Base-by-base conservation (phyloP, 2,329 filamentous ascomycete species). In the Venturia pyrina region DNA sequence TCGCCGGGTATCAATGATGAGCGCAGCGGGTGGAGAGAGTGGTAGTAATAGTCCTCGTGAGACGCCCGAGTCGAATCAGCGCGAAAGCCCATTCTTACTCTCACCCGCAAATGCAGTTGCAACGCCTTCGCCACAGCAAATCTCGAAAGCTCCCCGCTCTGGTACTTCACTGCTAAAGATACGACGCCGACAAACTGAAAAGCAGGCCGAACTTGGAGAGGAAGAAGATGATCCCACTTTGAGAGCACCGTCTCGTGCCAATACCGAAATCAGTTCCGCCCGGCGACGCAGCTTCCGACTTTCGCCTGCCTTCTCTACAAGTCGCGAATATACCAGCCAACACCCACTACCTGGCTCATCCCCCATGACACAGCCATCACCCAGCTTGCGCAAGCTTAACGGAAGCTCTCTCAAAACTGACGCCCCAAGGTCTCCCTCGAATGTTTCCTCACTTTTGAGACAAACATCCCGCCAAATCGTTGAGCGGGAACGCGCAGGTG, bases 221-320 rank as follows among this genome's bases (percentile, higher is more conserved):
- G 66, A 73, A 28, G 72, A 73, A 40, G 76, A 75, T 11, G 76
- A 78, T n/a, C 71, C 74, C 1, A 77, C 75, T 1, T 68, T 78
- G 15, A 77, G 80, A 28, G 76, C 78, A 8, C 78, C 76, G n/a
- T 81, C 79, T 19, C 78, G 80, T 43, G 80, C 80, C 8, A 76
- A 79, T 75, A 82, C 80, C 6, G 80, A 81, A 60, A 73, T 78
- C 13, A 46, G 17, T 34, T 37, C 59, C 66, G 68, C 73, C 34
- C 75, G 77, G 6, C 71, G 70, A 37, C 70, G 70, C 32, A 67
- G 68, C 11, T 68, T 68, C 32, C 70, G 72, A 57, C 69, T 70
- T 46, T 72, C 70, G 62, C 46, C 40, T n/a, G 41, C 60, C 15
- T 44, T 37, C 5, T 37, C 28, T 46, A 48, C n/a, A 24, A 41